Evolutionary conservation across 2,329 filamentous ascomycete species (phyloP).

Genomic region (Colletotrichum sp.): DNA sequence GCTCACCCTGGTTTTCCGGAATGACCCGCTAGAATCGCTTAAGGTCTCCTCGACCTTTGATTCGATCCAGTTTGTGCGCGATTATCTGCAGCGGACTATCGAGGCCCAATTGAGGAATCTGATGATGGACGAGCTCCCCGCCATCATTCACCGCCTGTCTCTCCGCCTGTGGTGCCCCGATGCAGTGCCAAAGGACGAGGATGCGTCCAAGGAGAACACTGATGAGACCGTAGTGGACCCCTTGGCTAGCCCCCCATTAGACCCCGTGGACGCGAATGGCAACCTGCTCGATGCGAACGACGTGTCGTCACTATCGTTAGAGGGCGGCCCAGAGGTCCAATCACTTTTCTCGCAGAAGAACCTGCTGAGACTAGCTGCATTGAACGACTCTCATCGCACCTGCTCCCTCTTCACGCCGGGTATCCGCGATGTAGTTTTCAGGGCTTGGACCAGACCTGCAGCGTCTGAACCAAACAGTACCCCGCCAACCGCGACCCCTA

Average conservation of each 20-base stretch:
- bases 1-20: slow-evolving; percentile 93
- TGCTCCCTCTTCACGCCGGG: slow-evolving; percentile 89
- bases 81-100: slow-evolving; percentile 96
- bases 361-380: slow-evolving; percentile 77
- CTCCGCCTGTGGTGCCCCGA: slow-evolving; percentile 90
- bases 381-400: slow-evolving; percentile 89
- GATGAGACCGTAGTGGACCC: slow-evolving; percentile 75
- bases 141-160: slow-evolving; percentile 93
- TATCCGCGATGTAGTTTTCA: slow-evolving; percentile 89
- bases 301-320: slow-evolving; percentile 78
- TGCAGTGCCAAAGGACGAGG: slow-evolving; percentile 71
- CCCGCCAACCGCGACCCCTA: slow-evolving; percentile 54
- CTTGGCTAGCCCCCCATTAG: slow-evolving; percentile 79
- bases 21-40: slow-evolving; percentile 95
- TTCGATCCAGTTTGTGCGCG: slow-evolving; percentile 96
- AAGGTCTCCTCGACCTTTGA: slow-evolving; percentile 99
- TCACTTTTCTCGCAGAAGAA: slow-evolving; percentile 97
- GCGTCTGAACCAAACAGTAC: slow-evolving; percentile 63
- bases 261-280: slow-evolving; percentile 81
- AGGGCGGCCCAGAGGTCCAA: slow-evolving; percentile 81
- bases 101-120: slow-evolving; percentile 89
- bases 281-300: slow-evolving; percentile 78
- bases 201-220: slow-evolving; percentile 52
- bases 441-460: slow-evolving; percentile 84
- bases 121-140: slow-evolving; percentile 97